Evolutionary conservation across 352 stramenopile species (phyloP).

Genomic region (Globisporangium perplexum): DNA sequence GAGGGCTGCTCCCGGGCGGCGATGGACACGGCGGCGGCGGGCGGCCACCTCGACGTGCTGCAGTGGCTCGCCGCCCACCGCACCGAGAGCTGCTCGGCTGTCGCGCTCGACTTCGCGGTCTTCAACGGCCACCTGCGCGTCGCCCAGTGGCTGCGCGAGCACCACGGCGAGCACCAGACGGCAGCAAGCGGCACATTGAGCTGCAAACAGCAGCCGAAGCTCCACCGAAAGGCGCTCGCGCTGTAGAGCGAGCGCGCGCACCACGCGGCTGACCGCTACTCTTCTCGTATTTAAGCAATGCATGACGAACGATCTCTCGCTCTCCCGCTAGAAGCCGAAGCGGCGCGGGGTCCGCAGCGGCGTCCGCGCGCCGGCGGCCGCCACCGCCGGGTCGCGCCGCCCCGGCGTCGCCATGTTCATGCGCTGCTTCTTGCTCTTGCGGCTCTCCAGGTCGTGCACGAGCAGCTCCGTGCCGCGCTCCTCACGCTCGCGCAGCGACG

Average conservation of each 20-base stretch:
- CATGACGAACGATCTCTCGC: neutral
- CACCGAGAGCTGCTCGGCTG: constrained; percentile 57
- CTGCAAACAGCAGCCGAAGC: neutral
- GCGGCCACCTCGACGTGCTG: constrained; percentile 61
- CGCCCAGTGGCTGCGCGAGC: constrained; percentile 54
- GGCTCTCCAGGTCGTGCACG: constrained; percentile 14
- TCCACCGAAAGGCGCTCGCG: neutral
- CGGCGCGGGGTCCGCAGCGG: constrained; percentile 54
- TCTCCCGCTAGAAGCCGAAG: constrained; percentile 34
- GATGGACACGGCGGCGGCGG: constrained; percentile 65
- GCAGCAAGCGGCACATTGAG: neutral
- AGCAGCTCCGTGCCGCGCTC: constrained; percentile 14
- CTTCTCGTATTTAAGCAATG: neutral
- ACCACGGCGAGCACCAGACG: neutral
- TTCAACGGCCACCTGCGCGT: constrained; percentile 67
- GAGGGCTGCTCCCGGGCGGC: constrained; percentile 70
- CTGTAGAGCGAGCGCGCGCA: neutral
- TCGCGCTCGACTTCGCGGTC: constrained; percentile 58
- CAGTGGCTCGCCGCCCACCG: constrained; percentile 59
- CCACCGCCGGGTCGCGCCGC: constrained; percentile 17
- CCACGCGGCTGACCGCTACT: too few relatives aligned
- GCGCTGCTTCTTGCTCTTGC: constrained; percentile 50
- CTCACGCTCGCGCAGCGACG: constrained; percentile 16
- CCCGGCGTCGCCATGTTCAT: constrained; percentile 61
- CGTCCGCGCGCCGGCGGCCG: constrained; percentile 28